Percentiles rank a stretch among this genome's conserved stretches.
These are phyloP conservation scores for Botrytis paeoniae DNA, from an alignment of 2,329 filamentous ascomycete genomes.

Conservation along the genomic window DNA sequence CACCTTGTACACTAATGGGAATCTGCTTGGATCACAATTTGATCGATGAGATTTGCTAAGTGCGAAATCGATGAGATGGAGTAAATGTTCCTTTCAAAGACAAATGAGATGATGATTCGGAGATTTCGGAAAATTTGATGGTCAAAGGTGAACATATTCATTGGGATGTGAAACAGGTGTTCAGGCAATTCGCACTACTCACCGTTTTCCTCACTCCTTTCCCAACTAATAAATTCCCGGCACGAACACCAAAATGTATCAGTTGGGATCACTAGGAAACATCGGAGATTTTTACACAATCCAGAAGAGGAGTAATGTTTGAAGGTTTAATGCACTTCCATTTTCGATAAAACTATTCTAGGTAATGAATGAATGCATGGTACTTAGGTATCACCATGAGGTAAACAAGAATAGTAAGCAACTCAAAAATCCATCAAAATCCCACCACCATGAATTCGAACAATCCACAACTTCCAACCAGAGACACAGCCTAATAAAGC, in stretches of 20 bases:
- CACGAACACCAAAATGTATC: neutral
- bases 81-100: neutral
- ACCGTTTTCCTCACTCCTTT: neutral
- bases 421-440: neutral
- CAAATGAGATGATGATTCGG: neutral
- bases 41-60: neutral
- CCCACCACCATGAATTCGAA: neutral
- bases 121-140: neutral
- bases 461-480: neutral
- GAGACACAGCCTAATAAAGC: conserved; percentile 61
- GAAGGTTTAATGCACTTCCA: conserved; percentile 13
- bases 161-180: neutral
- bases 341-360: conserved; percentile 15
- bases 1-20: neutral
- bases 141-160: neutral
- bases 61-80: neutral
- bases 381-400: conserved; percentile 34
- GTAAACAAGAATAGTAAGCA: conserved; percentile 26
- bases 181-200: neutral
- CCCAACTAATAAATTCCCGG: neutral
- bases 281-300: neutral
- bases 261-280: neutral
- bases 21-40: neutral
- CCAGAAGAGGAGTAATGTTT: neutral
- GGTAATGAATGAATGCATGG: conserved; percentile 37